phyloP scores from a whole-genome alignment of 495 filamentous ascomycete genomes.

The Cryomyces minteri region DNA sequence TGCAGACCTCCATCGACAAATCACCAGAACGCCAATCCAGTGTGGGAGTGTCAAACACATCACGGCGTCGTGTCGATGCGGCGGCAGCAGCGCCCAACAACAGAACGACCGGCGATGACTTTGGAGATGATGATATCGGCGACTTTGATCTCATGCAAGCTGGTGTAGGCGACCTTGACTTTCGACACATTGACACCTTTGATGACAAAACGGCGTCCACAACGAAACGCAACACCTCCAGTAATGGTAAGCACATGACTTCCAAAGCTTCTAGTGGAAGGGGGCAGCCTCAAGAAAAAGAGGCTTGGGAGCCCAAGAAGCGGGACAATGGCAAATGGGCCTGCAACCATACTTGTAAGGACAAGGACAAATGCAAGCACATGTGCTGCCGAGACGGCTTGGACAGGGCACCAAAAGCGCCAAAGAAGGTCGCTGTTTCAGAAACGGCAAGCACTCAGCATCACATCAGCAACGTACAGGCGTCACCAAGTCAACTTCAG shows the following conservation, averaged over 20 bases:
- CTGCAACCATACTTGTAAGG: constrained; percentile 73
- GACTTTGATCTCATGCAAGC: constrained; percentile 35
- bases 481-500: constrained; percentile 4
- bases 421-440: constrained; percentile 21
- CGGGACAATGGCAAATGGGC: constrained; percentile 62
- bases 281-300: constrained; percentile 9
- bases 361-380: constrained; percentile 65
- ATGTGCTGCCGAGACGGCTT: constrained; percentile 74
- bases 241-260: background rate
- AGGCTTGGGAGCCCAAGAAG: constrained; percentile 26
- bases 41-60: constrained; percentile 6
- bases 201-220: constrained; percentile 9
- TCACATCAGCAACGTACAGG: background rate
- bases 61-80: constrained; percentile 2
- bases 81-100: background rate
- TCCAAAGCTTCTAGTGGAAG: background rate
- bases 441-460: constrained; percentile 1
- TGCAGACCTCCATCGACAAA: background rate
- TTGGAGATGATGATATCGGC: constrained; percentile 36
- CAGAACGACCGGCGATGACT: constrained; percentile 22
- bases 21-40: constrained; percentile 8
- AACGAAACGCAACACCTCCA: constrained; percentile 6
- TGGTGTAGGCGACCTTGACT: constrained; percentile 17
- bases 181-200: constrained; percentile 29
- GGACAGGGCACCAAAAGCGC: constrained; percentile 51